Percentiles rank a stretch among this genome's conserved stretches.
These are phyloP conservation scores for Pseudogymnoascus sp. DNA, from an alignment of 2,329 filamentous ascomycete genomes.

Conservation along the genomic window DNA sequence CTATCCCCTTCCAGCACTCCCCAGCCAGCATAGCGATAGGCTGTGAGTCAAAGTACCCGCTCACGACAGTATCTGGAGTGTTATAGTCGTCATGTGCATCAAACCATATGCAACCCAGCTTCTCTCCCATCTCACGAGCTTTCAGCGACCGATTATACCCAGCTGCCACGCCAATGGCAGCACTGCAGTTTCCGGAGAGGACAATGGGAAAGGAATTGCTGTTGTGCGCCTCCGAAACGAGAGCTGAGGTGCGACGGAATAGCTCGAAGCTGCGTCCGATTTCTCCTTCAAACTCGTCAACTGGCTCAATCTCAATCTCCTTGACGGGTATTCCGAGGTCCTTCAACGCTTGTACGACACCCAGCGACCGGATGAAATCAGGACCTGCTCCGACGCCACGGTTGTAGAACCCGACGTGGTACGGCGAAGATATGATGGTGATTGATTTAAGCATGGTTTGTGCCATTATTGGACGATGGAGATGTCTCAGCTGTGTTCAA, in stretches of 20 bases:
- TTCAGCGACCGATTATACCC: slow-evolving; percentile 21
- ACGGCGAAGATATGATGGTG: slow-evolving; percentile 33
- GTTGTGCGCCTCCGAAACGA: slow-evolving; percentile 25
- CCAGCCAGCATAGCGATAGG: slow-evolving; percentile 32
- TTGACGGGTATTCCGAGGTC: slow-evolving; percentile 21
- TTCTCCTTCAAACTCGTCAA: slow-evolving; percentile 34
- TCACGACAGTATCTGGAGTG: slow-evolving; percentile 29
- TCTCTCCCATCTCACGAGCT: slow-evolving; percentile 9
- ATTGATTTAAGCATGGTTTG: slow-evolving; percentile 19
- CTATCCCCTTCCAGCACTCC: slow-evolving; percentile 26
- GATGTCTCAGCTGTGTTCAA: neutral
- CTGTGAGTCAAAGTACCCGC: slow-evolving; percentile 34
- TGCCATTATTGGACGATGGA: neutral
- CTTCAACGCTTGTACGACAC: slow-evolving; percentile 26
- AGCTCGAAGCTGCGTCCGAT: slow-evolving; percentile 35
- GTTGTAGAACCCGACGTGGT: slow-evolving; percentile 33
- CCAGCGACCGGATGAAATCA: slow-evolving; percentile 25
- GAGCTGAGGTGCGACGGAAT: slow-evolving; percentile 30
- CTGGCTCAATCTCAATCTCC: slow-evolving; percentile 24
- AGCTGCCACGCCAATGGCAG: slow-evolving; percentile 31
- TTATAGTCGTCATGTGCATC: slow-evolving; percentile 39
- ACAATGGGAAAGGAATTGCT: slow-evolving; percentile 32
- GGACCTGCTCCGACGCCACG: slow-evolving; percentile 34
- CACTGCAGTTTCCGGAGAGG: slow-evolving; percentile 34
- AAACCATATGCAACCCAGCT: slow-evolving; percentile 34